Conservation (phyloP, 2,329 filamentous ascomycete genomes). For the Botrytis paeoniae region DNA sequence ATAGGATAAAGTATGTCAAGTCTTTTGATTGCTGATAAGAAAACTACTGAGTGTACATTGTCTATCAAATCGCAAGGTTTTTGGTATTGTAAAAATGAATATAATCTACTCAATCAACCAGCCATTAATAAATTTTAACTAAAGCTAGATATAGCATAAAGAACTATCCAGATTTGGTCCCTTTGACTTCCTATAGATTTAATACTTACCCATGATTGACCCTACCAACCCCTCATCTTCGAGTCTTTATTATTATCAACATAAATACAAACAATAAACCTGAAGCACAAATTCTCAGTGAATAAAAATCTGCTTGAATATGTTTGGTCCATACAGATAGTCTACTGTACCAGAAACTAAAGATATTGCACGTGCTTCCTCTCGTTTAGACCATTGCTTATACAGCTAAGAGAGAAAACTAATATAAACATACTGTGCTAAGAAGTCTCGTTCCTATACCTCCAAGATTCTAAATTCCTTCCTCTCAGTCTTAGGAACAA, state of each 20-base stretch:
- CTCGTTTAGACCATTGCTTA: background rate
- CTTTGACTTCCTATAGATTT: background rate
- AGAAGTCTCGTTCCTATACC: background rate
- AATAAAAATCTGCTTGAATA: background rate
- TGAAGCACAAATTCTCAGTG: background rate
- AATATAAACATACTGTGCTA: background rate
- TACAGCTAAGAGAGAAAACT: background rate
- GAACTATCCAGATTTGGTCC: background rate
- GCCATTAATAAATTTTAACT: rapidly evolving
- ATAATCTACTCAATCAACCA: rapidly evolving
- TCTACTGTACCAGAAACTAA: background rate
- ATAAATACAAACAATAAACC: rapidly evolving
- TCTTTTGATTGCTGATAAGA: background rate
- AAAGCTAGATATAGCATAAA: background rate
- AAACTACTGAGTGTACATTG: rapidly evolving
- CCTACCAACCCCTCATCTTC: background rate
- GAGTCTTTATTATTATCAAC: background rate
- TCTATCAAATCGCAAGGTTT: background rate
- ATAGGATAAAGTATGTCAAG: background rate
- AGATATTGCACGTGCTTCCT: background rate
- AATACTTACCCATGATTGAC: background rate
- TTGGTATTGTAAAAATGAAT: background rate
- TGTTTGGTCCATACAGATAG: background rate
- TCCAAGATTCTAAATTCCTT: background rate
- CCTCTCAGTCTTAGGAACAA: background rate